These are phyloP conservation scores for Speleostelium caveatum DNA, from an alignment of 78 protist species.

Conservation along the genomic window DNA sequence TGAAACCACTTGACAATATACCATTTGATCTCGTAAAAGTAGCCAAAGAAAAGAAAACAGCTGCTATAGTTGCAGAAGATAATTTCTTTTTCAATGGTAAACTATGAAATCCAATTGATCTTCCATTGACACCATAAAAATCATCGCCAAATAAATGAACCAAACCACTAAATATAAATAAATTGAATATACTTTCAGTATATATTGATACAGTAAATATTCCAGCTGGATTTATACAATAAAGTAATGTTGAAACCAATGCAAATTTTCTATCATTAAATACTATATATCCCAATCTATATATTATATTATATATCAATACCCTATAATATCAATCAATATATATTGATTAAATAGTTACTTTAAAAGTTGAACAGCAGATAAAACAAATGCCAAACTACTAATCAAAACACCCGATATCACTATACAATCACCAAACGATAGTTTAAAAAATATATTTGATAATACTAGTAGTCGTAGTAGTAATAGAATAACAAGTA, in stretches of 20 bases:
- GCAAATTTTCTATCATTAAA: conserved; percentile 23
- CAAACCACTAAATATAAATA: conserved; percentile 62
- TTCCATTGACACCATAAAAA: conserved; percentile 6
- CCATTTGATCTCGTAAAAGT: conserved; percentile 74
- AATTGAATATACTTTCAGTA: conserved; percentile 53
- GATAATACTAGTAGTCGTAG: not conserved
- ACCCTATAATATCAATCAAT: not conserved
- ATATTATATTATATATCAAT: not conserved
- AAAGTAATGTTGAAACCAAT: conserved; percentile 31
- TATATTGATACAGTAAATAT: conserved; percentile 58
- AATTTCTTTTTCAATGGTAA: conserved; percentile 3
- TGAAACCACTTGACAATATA: conserved; percentile 57
- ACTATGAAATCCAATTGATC: conserved; percentile 10
- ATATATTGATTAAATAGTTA: not conserved
- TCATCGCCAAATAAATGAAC: conserved; percentile 32
- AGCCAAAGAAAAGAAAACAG: conserved; percentile 30
- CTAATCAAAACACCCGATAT: conserved; percentile 59
- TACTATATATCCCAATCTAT: conserved; percentile 51
- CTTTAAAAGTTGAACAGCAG: conserved; percentile 54
- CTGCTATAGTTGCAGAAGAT: not conserved
- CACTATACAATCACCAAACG: conserved; percentile 39
- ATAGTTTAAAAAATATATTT: conserved; percentile 18
- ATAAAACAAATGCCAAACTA: conserved; percentile 49
- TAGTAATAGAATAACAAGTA: no score
- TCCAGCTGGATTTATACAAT: conserved; percentile 69